phyloP scores from a whole-genome alignment of 257 asterid species.

The Solanum tarijense region DNA sequence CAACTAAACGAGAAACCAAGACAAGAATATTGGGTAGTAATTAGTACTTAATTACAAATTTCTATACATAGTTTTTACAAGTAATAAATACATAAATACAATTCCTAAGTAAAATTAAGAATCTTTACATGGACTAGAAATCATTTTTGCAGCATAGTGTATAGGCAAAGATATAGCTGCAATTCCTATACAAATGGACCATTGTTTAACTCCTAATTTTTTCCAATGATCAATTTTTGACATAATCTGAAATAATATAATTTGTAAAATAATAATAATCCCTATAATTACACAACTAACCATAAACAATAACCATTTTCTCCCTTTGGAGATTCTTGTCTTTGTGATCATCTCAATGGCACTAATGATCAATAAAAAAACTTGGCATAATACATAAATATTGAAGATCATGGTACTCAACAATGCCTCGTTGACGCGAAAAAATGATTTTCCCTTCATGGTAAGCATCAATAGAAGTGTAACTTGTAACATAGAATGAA shows the following conservation, averaged over 20 bases:
- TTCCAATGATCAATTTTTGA: slow-evolving; percentile 11
- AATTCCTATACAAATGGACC: slow-evolving; percentile 24
- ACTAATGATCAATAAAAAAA: slow-evolving; percentile 19
- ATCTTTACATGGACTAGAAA: background rate
- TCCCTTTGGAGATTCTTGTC: background rate
- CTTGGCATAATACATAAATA: slow-evolving; percentile 26
- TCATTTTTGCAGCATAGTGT: slow-evolving; percentile 12
- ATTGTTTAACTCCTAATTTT: slow-evolving; percentile 7
- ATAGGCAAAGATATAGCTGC: slow-evolving; percentile 22
- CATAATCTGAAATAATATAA: slow-evolving; percentile 12
- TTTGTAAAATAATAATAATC: slow-evolving; percentile 3
- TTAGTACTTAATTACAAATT: background rate
- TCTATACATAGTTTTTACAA: background rate
- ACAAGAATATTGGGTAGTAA: background rate
- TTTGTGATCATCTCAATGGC: slow-evolving; percentile 5
- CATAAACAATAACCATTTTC: background rate
- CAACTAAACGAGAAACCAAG: background rate
- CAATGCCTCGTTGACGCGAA: background rate
- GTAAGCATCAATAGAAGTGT: slow-evolving; percentile 1
- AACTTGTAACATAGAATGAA: slow-evolving; percentile 22
- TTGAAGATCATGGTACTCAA: slow-evolving; percentile 16
- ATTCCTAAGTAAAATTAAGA: background rate
- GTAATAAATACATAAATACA: background rate
- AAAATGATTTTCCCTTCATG: slow-evolving; percentile 11
- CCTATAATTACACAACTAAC: background rate